phyloP scores from a whole-genome alignment of 225 moss, liverwort and hornwort genomes.

The Sphagnum tenellum region DNA sequence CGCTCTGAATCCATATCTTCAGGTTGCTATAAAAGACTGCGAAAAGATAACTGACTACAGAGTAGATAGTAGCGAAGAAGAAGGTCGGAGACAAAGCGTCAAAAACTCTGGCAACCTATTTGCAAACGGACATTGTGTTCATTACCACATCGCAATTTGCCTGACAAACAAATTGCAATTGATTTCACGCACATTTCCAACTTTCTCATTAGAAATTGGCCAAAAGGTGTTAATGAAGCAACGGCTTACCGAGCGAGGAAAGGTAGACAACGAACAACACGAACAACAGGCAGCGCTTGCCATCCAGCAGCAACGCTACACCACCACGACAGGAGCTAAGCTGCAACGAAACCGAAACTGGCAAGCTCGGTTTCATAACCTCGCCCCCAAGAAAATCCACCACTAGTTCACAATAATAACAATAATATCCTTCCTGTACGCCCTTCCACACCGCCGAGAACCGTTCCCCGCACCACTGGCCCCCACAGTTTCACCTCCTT shows the following conservation, averaged over 20 bases:
- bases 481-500: no score
- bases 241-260: not conserved
- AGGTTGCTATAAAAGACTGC: no score
- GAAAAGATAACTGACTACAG: not conserved
- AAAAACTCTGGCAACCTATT: not conserved
- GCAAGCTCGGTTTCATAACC: slow-evolving; percentile 9
- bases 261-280: no score
- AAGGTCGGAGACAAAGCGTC: not conserved
- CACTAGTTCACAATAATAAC: no score
- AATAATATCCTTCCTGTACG: no score
- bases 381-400: no score
- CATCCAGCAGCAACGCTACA: not conserved
- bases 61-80: not conserved
- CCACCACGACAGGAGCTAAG: not conserved
- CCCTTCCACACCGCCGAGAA: no score
- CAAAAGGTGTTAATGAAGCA: not conserved
- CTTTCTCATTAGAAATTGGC: not conserved
- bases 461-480: no score
- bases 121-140: not conserved
- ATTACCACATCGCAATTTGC: not conserved
- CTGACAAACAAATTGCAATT: not conserved
- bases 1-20: no score
- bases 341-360: slow-evolving; percentile 1
- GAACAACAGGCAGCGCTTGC: not conserved
- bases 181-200: not conserved